phyloP scores from a whole-genome alignment of 306 rosid species.

The Cucumis cinereus region DNA sequence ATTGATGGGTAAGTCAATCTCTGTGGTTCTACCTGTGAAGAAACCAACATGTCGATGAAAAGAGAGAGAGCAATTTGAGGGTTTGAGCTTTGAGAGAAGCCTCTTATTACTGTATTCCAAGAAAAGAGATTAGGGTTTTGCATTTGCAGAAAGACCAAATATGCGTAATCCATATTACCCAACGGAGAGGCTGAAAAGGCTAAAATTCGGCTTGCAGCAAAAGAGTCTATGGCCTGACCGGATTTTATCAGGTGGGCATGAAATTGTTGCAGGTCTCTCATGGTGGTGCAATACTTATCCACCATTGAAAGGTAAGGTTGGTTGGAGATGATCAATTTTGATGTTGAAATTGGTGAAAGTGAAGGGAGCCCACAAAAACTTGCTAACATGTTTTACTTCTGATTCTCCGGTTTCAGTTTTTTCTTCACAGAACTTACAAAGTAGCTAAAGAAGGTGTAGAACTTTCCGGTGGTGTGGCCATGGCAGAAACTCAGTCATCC shows the following conservation, averaged over 20 bases:
- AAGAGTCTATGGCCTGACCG: conserved; percentile 32
- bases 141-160: conserved; percentile 36
- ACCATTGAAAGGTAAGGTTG: conserved; percentile 57
- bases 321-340: conserved; percentile 56
- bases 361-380: conserved; percentile 25
- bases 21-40: conserved; percentile 36
- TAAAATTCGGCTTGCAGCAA: conserved; percentile 50
- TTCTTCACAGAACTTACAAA: not conserved
- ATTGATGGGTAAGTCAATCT: conserved; percentile 71
- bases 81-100: conserved; percentile 56
- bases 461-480: not conserved
- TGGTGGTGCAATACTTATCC: conserved; percentile 52
- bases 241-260: conserved; percentile 63
- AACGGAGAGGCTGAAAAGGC: conserved; percentile 51
- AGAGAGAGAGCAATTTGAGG: conserved; percentile 48
- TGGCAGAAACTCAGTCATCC: conserved; percentile 4
- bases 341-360: conserved; percentile 38
- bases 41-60: conserved; percentile 59
- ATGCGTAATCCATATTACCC: conserved; percentile 66
- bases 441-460: not conserved
- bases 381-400: conserved; percentile 14
- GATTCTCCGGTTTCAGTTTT: not conserved
- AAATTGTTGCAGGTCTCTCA: conserved; percentile 53
- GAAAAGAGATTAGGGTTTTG: conserved; percentile 45
- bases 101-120: conserved; percentile 78